A percentile compares a stretch with the other conserved stretches of the same genome.
phyloP scores from a whole-genome alignment of 306 rosid genomes.

The Vicia villosa region DNA sequence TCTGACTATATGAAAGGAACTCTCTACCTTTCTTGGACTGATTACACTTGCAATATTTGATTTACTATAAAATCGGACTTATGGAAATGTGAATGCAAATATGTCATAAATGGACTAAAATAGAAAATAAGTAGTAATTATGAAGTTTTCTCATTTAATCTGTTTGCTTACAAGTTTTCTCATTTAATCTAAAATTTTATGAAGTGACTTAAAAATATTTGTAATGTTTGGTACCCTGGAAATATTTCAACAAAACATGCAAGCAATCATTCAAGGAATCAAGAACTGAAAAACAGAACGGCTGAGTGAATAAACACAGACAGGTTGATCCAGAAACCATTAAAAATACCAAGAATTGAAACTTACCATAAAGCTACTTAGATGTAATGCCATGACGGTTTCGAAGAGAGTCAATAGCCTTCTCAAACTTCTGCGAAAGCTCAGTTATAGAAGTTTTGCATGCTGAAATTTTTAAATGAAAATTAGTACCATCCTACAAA shows the following conservation, averaged over 20 bases:
- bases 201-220: neutral
- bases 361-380: constrained; percentile 52
- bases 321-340: constrained; percentile 4
- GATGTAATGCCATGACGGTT: constrained; percentile 63
- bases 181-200: constrained; percentile 9
- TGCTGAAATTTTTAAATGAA: constrained; percentile 50
- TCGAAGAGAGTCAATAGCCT: constrained; percentile 67
- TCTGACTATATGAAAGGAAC: too few species aligned
- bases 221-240: neutral
- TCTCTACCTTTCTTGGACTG: too few species aligned
- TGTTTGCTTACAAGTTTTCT: neutral
- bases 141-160: neutral
- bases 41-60: neutral
- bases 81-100: neutral
- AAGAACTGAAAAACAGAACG: neutral
- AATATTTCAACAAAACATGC: constrained; percentile 31
- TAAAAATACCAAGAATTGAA: constrained; percentile 12
- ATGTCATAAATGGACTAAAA: neutral
- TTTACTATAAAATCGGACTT: neutral
- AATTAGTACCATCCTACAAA: constrained; percentile 24
- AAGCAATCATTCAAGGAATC: constrained; percentile 7
- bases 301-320: constrained; percentile 3
- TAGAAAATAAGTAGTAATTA: neutral
- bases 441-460: constrained; percentile 69
- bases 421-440: constrained; percentile 73